Percentiles rank a stretch among this genome's conserved stretches.
phyloP scores from a whole-genome alignment of 768 basidiomycete species.

The Pleurotus salmoneostramineus region DNA sequence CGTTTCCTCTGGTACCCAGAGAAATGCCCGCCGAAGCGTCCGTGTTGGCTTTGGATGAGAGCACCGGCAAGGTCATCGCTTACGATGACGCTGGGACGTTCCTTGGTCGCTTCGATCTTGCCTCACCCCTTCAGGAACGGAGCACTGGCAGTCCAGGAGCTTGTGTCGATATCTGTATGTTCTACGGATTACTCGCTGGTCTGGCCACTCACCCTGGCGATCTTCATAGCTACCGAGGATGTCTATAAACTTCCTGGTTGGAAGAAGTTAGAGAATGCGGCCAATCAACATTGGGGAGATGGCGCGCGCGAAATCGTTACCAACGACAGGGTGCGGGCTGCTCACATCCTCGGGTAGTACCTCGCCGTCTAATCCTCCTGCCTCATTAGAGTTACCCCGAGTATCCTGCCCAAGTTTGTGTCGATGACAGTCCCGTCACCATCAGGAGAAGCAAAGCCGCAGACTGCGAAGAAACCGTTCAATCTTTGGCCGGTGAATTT shows the following conservation, averaged over 20 bases:
- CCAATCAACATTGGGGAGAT: slow-evolving; percentile 1
- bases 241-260: slow-evolving; percentile 1
- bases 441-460: not conserved
- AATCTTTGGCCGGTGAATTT: not conserved
- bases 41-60: not conserved
- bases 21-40: not conserved
- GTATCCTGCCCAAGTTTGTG: slow-evolving; percentile 1
- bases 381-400: not conserved
- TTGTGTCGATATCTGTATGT: not conserved
- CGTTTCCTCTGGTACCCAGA: not conserved
- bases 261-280: not conserved
- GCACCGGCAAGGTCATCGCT: not conserved
- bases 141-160: not conserved
- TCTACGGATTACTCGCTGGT: not conserved
- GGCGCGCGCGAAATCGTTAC: slow-evolving; percentile 2
- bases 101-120: not conserved
- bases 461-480: not conserved
- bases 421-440: not conserved
- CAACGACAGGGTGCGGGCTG: not conserved
- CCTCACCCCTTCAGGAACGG: not conserved
- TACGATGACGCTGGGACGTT: not conserved
- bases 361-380: not conserved
- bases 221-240: not conserved
- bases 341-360: not conserved
- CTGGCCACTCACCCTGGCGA: not conserved